Percentiles rank a stretch among this genome's conserved stretches.
These are phyloP conservation scores for Botrytis hyacinthi DNA, from an alignment of 2,329 filamentous ascomycete genomes.

Conservation along the genomic window DNA sequence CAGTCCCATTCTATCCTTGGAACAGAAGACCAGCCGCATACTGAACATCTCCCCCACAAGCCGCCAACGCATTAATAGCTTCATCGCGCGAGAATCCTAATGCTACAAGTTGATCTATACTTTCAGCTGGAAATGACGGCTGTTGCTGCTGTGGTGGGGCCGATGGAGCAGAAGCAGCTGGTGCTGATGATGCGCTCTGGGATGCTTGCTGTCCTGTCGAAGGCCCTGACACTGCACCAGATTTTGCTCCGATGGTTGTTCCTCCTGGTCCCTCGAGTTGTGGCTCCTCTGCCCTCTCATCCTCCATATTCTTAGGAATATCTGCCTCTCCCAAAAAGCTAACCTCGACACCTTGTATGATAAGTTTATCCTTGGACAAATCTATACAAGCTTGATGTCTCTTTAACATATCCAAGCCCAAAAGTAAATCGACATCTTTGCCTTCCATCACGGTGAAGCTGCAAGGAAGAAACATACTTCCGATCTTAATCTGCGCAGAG, in stretches of 20 bases:
- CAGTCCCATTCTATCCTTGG: constrained; percentile 42
- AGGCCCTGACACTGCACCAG: constrained; percentile 66
- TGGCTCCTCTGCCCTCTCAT: constrained; percentile 73
- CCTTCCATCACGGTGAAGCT: constrained; percentile 99
- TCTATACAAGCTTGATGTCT: constrained; percentile 93
- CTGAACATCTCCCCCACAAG: constrained; percentile 82
- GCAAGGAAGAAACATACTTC: constrained; percentile 80
- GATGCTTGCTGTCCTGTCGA: constrained; percentile 34
- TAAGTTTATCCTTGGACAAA: constrained; percentile 75
- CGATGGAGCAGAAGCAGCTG: constrained; percentile 19
- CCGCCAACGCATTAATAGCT: constrained; percentile 77
- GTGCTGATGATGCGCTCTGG: background rate
- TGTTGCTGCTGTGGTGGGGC: constrained; percentile 28
- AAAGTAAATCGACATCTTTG: constrained; percentile 88
- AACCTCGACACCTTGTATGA: constrained; percentile 86
- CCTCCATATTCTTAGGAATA: constrained; percentile 81
- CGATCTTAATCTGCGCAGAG: constrained; percentile 91
- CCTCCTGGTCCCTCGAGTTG: constrained; percentile 81
- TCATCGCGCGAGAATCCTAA: constrained; percentile 75
- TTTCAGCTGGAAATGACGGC: constrained; percentile 49
- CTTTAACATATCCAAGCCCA: constrained; percentile 96
- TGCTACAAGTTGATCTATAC: constrained; percentile 72
- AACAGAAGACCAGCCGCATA: constrained; percentile 81
- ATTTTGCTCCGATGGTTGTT: constrained; percentile 80
- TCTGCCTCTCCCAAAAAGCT: constrained; percentile 90